Evolutionary conservation across 257 asterid genomes (phyloP), one percentile per base, ranked within the genome.

Genomic region (Vinca minor): DNA sequence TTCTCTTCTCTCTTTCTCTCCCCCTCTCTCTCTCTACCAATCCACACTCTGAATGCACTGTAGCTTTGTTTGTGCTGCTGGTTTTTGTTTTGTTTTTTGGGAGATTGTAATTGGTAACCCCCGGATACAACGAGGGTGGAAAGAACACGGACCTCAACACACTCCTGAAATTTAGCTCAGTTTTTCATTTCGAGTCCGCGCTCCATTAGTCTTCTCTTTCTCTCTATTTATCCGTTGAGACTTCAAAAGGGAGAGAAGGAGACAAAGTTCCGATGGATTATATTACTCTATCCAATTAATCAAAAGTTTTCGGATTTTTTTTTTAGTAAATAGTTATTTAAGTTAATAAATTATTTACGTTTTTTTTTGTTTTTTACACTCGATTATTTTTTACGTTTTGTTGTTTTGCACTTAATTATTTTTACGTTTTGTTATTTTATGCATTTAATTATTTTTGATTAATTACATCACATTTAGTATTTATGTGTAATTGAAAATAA

Each of bases 111-210:
- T n/a, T n/a, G n/a, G n/a, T n/a, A n/a, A 69, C 78, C 47, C 44
- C 13, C 71, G 67, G 77, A 71, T 46, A 63, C 77, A 60, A 31
- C 62, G 45, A 67, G 67, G 12, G 18, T 50, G 57, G 3, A n/a
- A 71, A 64, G 69, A 66, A 67, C 1, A 0, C 85, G 91, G 95
- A 86, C 76, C 75, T 81, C 77, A 84, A 78, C 52, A 54, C 73
- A 8, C 67, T 52, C 80, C 80, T 84, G 57, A 78, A 85, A 78
- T 82, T 69, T 66, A 70, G 74, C 77, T 80, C 39, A 76, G 44
- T 73, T 44, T 71, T 38, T 73, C 46, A 49, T 57, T 78, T 79
- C 72, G 84, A 73, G 78, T 82, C 88, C 91, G 86, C 70, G 7
- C 3, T 29, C n/a, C 67, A 36, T 56, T 54, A n/a, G 13, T 52